These are phyloP conservation scores for Aspergillus eucalypticola DNA, from an alignment of 2,329 filamentous ascomycete species.

Conservation along the genomic window DNA sequence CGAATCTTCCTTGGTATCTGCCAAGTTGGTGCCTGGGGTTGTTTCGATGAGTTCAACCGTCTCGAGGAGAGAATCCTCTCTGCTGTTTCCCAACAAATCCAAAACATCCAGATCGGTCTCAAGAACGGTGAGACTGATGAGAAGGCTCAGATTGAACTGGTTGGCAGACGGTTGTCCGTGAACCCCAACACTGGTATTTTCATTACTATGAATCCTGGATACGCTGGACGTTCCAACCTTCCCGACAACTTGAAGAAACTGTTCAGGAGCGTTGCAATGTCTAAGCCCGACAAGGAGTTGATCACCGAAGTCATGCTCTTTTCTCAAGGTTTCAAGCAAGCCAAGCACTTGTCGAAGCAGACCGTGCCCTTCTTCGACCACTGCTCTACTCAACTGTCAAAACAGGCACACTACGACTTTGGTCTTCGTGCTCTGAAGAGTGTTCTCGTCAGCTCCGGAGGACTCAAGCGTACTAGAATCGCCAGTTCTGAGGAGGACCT, in stretches of 20 bases:
- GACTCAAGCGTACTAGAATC: slow-evolving; percentile 83
- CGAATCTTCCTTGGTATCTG: slow-evolving; percentile 99
- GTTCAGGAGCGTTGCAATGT: slow-evolving; percentile 99
- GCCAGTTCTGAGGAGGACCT: slow-evolving; percentile 57
- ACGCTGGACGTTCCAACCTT: slow-evolving; percentile 95
- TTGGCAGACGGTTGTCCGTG: slow-evolving; percentile 85
- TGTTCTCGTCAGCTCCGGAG: slow-evolving; percentile 95
- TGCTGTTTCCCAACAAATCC: slow-evolving; percentile 97
- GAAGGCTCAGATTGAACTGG: slow-evolving; percentile 87
- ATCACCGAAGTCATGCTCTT: slow-evolving; percentile 99
- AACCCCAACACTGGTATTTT: slow-evolving; percentile 96
- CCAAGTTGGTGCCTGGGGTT: slow-evolving; percentile 98
- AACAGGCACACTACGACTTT: slow-evolving; percentile 99
- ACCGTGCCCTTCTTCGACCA: slow-evolving; percentile 98
- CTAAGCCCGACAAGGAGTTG: slow-evolving; percentile 98
- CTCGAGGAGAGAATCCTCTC: slow-evolving; percentile 96
- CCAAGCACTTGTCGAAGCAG: slow-evolving; percentile 89
- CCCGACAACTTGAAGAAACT: slow-evolving; percentile 99
- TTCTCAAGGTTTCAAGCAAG: slow-evolving; percentile 97
- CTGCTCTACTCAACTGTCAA: slow-evolving; percentile 77
- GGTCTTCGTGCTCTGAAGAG: slow-evolving; percentile 97
- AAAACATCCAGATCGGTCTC: slow-evolving; percentile 96
- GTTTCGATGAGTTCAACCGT: slow-evolving; percentile 99
- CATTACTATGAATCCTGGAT: slow-evolving; percentile 99
- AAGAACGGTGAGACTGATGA: slow-evolving; percentile 80